Evolutionary conservation across 495 filamentous ascomycete genomes (phyloP), one percentile per base, ranked within the genome.

Genomic region (Penicillium coprophilum): DNA sequence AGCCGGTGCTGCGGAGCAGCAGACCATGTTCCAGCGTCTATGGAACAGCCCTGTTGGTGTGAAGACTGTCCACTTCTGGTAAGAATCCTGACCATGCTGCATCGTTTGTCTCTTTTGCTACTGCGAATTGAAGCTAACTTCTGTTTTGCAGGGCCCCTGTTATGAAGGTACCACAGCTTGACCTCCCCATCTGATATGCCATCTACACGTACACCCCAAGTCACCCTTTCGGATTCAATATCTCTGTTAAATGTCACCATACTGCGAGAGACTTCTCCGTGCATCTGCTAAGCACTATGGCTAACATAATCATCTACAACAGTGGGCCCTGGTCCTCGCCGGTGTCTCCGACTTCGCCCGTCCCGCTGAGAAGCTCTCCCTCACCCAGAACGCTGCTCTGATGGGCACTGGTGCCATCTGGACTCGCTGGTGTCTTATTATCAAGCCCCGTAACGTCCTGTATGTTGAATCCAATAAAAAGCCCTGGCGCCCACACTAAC

Each of bases 51-150:
- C 89, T 17, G 75, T 96, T 53, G 92, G 92, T 27, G 68, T 95
- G 32, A 96, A 96, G 85, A 98, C 94, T 53, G 92, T 98, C 68
- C 94, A 98, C 74, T 98, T 98, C 78, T 98, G 94, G 87, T 96
- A 75, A 59, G 84, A 8, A 1, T 13, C 19, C 23, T 6, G 6
- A 19, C 2, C 2, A 21, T 28, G 4, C 19, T 28, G 4, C 28
- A 23, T 20, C 2, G 51, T 36, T n/a, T 23, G 27, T 17, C 7
- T 9, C 21, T 34, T 20, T 27, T 51, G 19, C 17, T 1, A 38
- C 3, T 19, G 17, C 0, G 15, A 44, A 52, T 55, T 21, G 19
- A 50, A 48, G 34, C 63, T 72, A 58, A 69, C 36, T 12, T 21
- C 52, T 47, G 55, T 28, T 39, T 59, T 39, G 46, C 19, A 49